Percentiles rank a stretch among this genome's conserved stretches.
Conservation (phyloP, 176 grass and related monocot genomes). For the Thinopyrum elongatum region DNA sequence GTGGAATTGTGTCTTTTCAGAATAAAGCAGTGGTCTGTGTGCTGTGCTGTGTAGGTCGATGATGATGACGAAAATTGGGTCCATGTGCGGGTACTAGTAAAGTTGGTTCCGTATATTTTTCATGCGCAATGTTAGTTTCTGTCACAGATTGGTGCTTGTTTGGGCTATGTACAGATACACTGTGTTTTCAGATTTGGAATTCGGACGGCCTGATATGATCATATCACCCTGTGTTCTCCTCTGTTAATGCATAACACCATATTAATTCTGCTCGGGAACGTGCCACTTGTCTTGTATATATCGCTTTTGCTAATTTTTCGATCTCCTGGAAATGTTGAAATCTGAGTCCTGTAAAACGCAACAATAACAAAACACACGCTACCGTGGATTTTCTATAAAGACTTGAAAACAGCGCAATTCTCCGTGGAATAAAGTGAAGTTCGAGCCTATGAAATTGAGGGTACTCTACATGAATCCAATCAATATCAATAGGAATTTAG, state of each 20-base stretch:
- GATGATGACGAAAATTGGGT: conserved; percentile 14
- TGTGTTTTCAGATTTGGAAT: conserved; percentile 5
- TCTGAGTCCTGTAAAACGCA: not conserved
- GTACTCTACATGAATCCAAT: not conserved
- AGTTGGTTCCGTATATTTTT: conserved; percentile 13
- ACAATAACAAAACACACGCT: not conserved
- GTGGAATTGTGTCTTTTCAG: conserved; percentile 10
- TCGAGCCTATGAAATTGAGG: not conserved
- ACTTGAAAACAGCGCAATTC: too few relatives aligned
- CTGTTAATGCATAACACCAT: not conserved
- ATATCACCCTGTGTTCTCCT: not conserved
- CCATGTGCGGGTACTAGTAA: conserved; percentile 14
- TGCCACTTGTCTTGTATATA: not conserved
- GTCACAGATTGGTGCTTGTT: not conserved
- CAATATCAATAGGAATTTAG: not conserved
- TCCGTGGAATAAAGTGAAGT: too few relatives aligned
- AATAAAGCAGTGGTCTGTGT: conserved; percentile 45
- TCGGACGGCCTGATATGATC: not conserved
- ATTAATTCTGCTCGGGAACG: not conserved
- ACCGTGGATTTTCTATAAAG: not conserved
- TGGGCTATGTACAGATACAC: conserved; percentile 27
- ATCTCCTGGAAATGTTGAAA: not conserved
- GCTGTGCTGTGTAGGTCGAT: not conserved
- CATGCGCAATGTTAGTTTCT: conserved; percentile 1
- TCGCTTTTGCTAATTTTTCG: not conserved